A percentile compares a stretch with the other conserved stretches of the same genome.
These are phyloP conservation scores for Fomitopsis pulvina DNA, from an alignment of 768 basidiomycete genomes.

Conservation along the genomic window DNA sequence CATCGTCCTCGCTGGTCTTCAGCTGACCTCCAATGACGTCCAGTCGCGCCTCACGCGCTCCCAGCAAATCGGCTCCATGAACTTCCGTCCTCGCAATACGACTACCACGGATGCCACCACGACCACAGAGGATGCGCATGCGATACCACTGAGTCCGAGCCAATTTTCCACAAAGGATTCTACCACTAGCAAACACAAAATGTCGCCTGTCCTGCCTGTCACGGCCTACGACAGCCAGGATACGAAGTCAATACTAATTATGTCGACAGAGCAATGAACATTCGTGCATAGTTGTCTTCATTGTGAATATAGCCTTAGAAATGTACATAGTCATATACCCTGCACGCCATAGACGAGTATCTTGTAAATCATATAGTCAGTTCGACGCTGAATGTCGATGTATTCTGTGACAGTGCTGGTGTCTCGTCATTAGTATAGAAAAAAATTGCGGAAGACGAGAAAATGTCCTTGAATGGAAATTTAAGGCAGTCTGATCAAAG, in stretches of 20 bases:
- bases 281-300: too few species aligned
- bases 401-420: too few species aligned
- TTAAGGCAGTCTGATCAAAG: too few species aligned
- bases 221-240: background rate
- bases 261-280: background rate
- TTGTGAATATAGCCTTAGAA: too few species aligned
- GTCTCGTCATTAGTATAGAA: too few species aligned
- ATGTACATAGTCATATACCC: too few species aligned
- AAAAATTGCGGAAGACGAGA: too few species aligned
- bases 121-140: background rate
- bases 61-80: constrained; percentile 3
- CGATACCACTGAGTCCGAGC: constrained; percentile 13
- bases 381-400: too few species aligned
- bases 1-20: constrained; percentile 23
- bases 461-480: too few species aligned
- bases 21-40: constrained; percentile 23
- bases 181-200: background rate
- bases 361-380: too few species aligned
- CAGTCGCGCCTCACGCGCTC: constrained; percentile 19
- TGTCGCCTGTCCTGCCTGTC: background rate
- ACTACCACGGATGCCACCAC: background rate
- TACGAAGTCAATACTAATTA: background rate
- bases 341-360: too few species aligned
- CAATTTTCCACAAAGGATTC: constrained; percentile 9
- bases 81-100: constrained; percentile 3